phyloP scores from a whole-genome alignment of 1,139 yeast genomes.

The Debaryomyces psychrophilus region DNA sequence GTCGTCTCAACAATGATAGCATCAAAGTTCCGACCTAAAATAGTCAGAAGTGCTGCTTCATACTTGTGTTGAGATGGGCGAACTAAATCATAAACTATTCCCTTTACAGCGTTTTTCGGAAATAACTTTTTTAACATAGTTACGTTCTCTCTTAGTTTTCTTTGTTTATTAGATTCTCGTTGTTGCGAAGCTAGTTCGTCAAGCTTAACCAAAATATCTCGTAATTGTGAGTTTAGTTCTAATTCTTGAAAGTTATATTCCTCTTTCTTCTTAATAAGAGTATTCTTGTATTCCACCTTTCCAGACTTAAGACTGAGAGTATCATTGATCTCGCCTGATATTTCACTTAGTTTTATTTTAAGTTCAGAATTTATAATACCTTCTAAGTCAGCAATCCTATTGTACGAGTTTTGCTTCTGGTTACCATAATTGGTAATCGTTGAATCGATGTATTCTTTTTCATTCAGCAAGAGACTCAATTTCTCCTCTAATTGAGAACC shows the following conservation, averaged over 20 bases:
- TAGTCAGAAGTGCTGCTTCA: slow-evolving; percentile 76
- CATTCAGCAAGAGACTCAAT: slow-evolving; percentile 45
- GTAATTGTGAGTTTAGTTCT: slow-evolving; percentile 63
- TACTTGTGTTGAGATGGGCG: slow-evolving; percentile 77
- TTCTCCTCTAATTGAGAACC: slow-evolving; percentile 63
- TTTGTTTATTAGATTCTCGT: slow-evolving; percentile 74
- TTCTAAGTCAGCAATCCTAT: slow-evolving; percentile 42
- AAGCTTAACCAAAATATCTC: slow-evolving; percentile 61
- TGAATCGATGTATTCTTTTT: slow-evolving; percentile 44
- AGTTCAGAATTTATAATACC: slow-evolving; percentile 35
- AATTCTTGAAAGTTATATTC: slow-evolving; percentile 51
- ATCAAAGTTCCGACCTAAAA: slow-evolving; percentile 79
- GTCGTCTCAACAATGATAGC: slow-evolving; percentile 81
- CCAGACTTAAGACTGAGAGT: slow-evolving; percentile 38
- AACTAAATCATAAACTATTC: slow-evolving; percentile 77
- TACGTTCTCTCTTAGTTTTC: slow-evolving; percentile 71
- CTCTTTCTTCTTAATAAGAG: slow-evolving; percentile 50
- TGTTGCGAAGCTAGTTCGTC: slow-evolving; percentile 76
- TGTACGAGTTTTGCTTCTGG: slow-evolving; percentile 46
- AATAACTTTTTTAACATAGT: slow-evolving; percentile 66
- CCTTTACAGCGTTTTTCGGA: slow-evolving; percentile 73
- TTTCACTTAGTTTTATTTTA: slow-evolving; percentile 35
- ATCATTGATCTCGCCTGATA: slow-evolving; percentile 36
- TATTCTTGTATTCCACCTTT: slow-evolving; percentile 45
- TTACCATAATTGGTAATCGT: slow-evolving; percentile 44